These are phyloP conservation scores for Ophiostoma perfectum DNA, from an alignment of 2,329 filamentous ascomycete genomes.

Conservation along the genomic window DNA sequence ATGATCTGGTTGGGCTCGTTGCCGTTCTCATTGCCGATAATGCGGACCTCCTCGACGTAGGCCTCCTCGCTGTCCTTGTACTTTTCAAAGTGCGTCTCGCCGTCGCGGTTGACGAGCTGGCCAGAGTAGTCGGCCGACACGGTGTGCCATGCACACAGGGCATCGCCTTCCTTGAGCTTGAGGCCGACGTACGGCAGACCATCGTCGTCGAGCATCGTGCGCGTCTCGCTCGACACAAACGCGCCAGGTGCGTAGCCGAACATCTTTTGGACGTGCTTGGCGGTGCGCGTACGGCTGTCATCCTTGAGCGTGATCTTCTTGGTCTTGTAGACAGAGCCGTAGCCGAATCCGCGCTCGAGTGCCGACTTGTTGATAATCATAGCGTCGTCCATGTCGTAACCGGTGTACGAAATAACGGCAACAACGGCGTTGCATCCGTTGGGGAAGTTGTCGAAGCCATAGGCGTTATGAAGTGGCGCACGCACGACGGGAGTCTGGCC, in stretches of 20 bases:
- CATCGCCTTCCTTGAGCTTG: conserved; percentile 71
- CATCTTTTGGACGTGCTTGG: conserved; percentile 67
- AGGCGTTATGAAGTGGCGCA: conserved; percentile 87
- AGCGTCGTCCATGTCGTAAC: conserved; percentile 99
- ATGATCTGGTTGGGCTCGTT: conserved; percentile 80
- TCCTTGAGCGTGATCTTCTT: conserved; percentile 86
- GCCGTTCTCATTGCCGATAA: conserved; percentile 80
- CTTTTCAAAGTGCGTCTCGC: conserved; percentile 78
- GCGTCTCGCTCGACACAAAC: conserved; percentile 63
- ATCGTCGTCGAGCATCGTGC: conserved; percentile 74
- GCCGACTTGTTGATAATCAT: conserved; percentile 99
- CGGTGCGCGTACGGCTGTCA: conserved; percentile 61
- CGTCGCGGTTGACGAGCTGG: conserved; percentile 78
- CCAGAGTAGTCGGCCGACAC: conserved; percentile 75
- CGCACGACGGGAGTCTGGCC: conserved; percentile 93
- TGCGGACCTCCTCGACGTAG: conserved; percentile 86
- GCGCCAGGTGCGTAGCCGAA: conserved; percentile 86
- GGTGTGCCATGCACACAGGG: conserved; percentile 83
- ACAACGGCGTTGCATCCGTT: conserved; percentile 95
- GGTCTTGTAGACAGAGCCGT: conserved; percentile 96
- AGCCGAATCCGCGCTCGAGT: conserved; percentile 89
- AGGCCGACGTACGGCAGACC: conserved; percentile 78
- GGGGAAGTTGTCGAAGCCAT: conserved; percentile 96
- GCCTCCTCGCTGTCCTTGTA: conserved; percentile 90
- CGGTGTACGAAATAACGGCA: conserved; percentile 96